Evolutionary conservation across 768 basidiomycete species (phyloP).

Genomic region (Amanita rimosa): DNA sequence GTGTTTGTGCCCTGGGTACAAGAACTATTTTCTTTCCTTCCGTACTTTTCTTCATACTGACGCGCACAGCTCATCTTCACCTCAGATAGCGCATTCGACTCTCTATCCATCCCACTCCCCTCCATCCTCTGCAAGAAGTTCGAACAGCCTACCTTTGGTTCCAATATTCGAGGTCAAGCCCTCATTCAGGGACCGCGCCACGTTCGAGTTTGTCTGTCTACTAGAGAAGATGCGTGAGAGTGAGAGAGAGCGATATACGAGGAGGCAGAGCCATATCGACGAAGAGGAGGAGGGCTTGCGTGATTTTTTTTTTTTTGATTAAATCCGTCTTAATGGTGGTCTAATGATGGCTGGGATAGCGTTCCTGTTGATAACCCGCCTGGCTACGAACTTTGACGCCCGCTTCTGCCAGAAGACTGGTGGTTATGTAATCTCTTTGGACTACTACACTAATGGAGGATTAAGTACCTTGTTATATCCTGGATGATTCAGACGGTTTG

Average conservation of each 20-base stretch:
- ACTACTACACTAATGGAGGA: too few relatives aligned
- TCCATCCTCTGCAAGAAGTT: conserved; percentile 60
- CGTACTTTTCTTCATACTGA: too few relatives aligned
- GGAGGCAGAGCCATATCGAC: conserved; percentile 42
- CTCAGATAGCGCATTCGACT: conserved; percentile 25
- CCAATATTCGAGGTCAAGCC: conserved; percentile 58
- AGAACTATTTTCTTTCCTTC: too few relatives aligned
- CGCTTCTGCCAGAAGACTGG: too few relatives aligned
- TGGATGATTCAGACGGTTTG: too few relatives aligned
- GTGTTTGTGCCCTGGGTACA: too few relatives aligned
- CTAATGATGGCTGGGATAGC: conserved; percentile 12
- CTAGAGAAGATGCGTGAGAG: conserved; percentile 74
- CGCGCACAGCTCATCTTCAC: conserved; percentile 58
- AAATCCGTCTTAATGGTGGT: neutral
- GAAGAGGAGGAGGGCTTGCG: conserved; percentile 56
- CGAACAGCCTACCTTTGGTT: conserved; percentile 65
- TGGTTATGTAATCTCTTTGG: too few relatives aligned
- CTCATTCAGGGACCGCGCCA: conserved; percentile 51
- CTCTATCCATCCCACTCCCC: conserved; percentile 48
- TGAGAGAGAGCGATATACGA: conserved; percentile 69
- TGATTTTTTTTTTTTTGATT: conserved; percentile 33
- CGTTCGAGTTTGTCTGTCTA: conserved; percentile 63
- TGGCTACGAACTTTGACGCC: conserved; percentile 26
- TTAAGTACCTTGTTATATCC: too few relatives aligned
- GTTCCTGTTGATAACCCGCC: conserved; percentile 40